Evolutionary conservation across 495 filamentous ascomycete genomes (phyloP).

Genomic region (Parathielavia appendiculata): DNA sequence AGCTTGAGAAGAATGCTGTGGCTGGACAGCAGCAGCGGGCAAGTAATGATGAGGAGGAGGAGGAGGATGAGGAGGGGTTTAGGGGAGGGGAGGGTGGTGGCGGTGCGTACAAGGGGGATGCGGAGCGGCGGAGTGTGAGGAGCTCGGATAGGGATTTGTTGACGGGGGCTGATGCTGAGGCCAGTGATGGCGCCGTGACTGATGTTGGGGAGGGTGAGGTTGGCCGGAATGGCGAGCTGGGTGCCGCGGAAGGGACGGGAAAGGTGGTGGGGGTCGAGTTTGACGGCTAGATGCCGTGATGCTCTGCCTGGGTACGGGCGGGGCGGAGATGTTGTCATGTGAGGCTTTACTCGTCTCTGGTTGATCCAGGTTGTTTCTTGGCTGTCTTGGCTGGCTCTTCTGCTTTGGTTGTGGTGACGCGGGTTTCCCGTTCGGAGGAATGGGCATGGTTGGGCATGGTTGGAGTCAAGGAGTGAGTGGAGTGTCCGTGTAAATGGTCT

Average conservation of each 20-base stretch:
- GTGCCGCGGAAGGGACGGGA: slow-evolving; percentile 13
- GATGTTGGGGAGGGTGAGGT: slow-evolving; percentile 21
- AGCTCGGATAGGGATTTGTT: slow-evolving; percentile 74
- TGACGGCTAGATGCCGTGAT: slow-evolving; percentile 27
- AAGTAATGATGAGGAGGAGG: slow-evolving; percentile 71
- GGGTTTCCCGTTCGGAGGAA: not conserved
- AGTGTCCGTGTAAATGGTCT: slow-evolving; percentile 9
- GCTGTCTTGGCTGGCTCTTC: not conserved
- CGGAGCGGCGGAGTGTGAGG: slow-evolving; percentile 58
- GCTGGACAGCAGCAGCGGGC: slow-evolving; percentile 40
- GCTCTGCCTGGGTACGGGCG: not conserved
- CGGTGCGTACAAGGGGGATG: slow-evolving; percentile 30
- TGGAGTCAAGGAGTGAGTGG: not conserved
- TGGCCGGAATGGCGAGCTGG: slow-evolving; percentile 24
- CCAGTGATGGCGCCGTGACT: slow-evolving; percentile 30
- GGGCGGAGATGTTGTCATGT: not conserved
- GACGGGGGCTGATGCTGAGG: slow-evolving; percentile 72
- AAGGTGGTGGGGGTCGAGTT: slow-evolving; percentile 38
- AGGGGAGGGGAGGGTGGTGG: not conserved
- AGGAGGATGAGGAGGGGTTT: slow-evolving; percentile 55
- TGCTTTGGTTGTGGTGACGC: not conserved
- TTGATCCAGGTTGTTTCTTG: not conserved
- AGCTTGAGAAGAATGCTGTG: slow-evolving; percentile 72
- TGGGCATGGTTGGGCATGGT: not conserved
- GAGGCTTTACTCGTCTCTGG: not conserved